These are phyloP conservation scores for Diplodia scrobiculata DNA, from an alignment of 2,329 filamentous ascomycete species.

Conservation along the genomic window DNA sequence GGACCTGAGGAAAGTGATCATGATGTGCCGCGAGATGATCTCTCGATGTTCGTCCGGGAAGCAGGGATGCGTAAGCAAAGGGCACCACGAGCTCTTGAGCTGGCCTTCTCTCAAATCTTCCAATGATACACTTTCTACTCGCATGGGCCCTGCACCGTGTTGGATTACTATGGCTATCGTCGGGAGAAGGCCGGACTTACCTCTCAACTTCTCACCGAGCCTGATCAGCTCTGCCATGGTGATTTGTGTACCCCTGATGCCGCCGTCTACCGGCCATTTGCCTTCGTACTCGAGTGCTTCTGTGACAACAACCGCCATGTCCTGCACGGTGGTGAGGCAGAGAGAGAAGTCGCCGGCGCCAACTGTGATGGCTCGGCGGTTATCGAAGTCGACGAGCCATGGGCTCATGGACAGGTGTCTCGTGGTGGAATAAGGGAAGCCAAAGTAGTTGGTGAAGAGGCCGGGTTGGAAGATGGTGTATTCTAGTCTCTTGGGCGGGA, in stretches of 20 bases:
- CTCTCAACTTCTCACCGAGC: constrained; percentile 38
- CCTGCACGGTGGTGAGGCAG: constrained; percentile 37
- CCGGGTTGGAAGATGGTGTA: constrained; percentile 61
- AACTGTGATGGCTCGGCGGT: constrained; percentile 37
- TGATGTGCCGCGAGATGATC: constrained; percentile 43
- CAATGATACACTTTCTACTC: constrained; percentile 50
- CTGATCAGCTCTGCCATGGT: constrained; percentile 37
- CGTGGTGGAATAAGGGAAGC: constrained; percentile 52
- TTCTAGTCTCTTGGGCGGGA: constrained; percentile 45
- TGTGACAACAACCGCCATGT: constrained; percentile 36
- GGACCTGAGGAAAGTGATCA: constrained; percentile 49
- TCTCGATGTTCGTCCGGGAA: constrained; percentile 44
- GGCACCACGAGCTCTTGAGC: constrained; percentile 48
- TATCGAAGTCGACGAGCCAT: constrained; percentile 40
- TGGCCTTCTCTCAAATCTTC: constrained; percentile 53
- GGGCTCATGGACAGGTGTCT: constrained; percentile 45
- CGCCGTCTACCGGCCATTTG: constrained; percentile 38
- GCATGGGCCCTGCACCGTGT: constrained; percentile 35
- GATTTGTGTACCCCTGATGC: constrained; percentile 36
- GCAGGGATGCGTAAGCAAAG: constrained; percentile 40
- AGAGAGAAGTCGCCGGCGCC: constrained; percentile 37
- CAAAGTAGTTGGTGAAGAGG: constrained; percentile 59
- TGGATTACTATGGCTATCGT: not conserved
- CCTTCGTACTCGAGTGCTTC: constrained; percentile 36
- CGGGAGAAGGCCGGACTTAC: not conserved